phyloP scores from a whole-genome alignment of 2,329 filamentous ascomycete genomes.

The Penicillium griseofulvum region DNA sequence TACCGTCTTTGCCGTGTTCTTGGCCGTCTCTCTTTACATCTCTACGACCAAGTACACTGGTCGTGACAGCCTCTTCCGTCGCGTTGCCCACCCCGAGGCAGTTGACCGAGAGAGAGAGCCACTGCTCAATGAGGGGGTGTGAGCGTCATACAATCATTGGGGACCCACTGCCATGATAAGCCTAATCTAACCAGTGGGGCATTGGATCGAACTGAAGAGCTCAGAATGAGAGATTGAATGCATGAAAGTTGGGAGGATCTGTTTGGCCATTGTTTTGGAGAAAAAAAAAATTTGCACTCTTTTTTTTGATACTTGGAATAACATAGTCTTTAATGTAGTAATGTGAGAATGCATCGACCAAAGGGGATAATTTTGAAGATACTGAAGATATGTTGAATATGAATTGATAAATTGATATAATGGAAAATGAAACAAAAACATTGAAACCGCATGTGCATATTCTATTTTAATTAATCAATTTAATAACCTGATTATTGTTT shows the following conservation, averaged over 20 bases:
- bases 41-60: conserved; percentile 35
- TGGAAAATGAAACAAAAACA: neutral
- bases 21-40: conserved; percentile 61
- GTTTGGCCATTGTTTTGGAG: too few relatives aligned
- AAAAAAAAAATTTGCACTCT: too few relatives aligned
- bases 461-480: neutral
- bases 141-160: neutral
- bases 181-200: neutral
- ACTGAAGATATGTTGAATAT: neutral
- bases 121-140: conserved; percentile 45
- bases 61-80: conserved; percentile 38
- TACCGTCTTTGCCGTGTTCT: conserved; percentile 72
- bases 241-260: neutral
- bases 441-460: too few relatives aligned
- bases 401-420: neutral
- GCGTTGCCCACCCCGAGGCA: conserved; percentile 36
- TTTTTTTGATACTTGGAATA: too few relatives aligned
- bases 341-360: too few relatives aligned
- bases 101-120: conserved; percentile 55
- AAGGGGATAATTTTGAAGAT: too few relatives aligned
- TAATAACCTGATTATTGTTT: neutral
- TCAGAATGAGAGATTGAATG: neutral
- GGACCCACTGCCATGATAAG: neutral
- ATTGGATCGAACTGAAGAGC: neutral
- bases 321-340: too few relatives aligned